phyloP scores from a whole-genome alignment of 2,329 filamentous ascomycete genomes.

The Cercospora nicotianae region DNA sequence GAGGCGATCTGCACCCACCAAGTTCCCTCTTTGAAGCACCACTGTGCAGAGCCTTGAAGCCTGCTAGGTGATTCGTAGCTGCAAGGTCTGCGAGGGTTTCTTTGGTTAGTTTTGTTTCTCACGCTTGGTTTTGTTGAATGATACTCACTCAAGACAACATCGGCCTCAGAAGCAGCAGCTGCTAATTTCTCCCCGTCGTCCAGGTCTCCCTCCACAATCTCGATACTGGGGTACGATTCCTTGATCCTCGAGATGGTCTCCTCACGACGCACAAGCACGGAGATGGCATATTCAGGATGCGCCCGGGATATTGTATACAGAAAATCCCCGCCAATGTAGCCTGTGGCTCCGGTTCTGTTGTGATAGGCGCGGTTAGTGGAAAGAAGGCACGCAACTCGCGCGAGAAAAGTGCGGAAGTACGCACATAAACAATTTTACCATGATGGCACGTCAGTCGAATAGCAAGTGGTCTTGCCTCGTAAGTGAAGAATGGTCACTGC shows the following conservation, averaged over 20 bases:
- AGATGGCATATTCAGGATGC: not conserved
- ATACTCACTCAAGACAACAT: not conserved
- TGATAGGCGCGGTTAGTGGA: not conserved
- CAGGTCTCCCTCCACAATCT: not conserved
- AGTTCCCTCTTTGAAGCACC: not conserved
- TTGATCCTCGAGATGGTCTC: not conserved
- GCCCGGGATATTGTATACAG: not conserved
- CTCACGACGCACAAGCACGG: not conserved
- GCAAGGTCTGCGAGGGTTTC: not conserved
- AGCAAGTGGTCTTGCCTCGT: not conserved
- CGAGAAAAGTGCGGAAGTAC: not conserved
- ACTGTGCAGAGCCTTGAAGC: not conserved
- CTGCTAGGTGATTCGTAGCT: not conserved
- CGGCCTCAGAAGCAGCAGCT: not conserved
- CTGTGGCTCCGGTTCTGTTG: not conserved
- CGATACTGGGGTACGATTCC: not conserved
- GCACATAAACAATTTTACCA: not conserved
- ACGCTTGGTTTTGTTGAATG: too few species aligned
- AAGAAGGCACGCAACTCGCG: not conserved
- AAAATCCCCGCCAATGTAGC: not conserved
- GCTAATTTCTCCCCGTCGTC: not conserved
- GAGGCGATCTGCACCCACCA: not conserved
- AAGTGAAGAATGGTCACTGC: not conserved
- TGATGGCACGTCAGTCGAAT: not conserved
- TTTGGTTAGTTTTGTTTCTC: not conserved